These are phyloP conservation scores for Aspergillus proliferans DNA, from an alignment of 2,329 filamentous ascomycete genomes.

Conservation along the genomic window DNA sequence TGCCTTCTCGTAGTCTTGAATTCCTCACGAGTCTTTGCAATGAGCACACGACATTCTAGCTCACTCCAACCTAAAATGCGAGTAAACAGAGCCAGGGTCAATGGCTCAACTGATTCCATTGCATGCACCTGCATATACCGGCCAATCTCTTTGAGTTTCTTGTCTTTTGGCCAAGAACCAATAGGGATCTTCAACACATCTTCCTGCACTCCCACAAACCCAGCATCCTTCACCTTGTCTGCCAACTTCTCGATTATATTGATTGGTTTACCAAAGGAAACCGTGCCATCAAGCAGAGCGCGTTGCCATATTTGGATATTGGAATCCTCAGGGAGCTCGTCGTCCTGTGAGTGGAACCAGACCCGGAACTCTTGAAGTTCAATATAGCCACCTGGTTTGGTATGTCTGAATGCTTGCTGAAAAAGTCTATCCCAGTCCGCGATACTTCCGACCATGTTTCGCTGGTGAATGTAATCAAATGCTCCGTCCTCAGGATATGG, in stretches of 20 bases:
- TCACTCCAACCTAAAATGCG: constrained; percentile 18
- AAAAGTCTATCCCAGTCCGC: constrained; percentile 15
- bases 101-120: constrained; percentile 15
- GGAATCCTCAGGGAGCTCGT: constrained; percentile 6
- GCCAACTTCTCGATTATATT: constrained; percentile 20
- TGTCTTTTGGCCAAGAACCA: constrained; percentile 25
- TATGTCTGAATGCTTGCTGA: constrained; percentile 12
- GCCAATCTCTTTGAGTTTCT: constrained; percentile 34
- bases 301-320: constrained; percentile 18
- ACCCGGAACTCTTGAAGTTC: constrained; percentile 23
- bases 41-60: constrained; percentile 16
- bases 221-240: constrained; percentile 22
- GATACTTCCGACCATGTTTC: constrained; percentile 21
- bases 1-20: constrained; percentile 13
- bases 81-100: constrained; percentile 15
- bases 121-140: constrained; percentile 14
- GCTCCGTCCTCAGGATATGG: constrained; percentile 12
- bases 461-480: constrained; percentile 29
- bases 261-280: constrained; percentile 15
- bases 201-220: constrained; percentile 27
- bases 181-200: constrained; percentile 22
- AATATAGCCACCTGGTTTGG: constrained; percentile 24
- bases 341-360: constrained; percentile 16
- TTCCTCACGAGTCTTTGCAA: constrained; percentile 14
- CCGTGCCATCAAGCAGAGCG: constrained; percentile 15